Evolutionary conservation across 2,329 filamentous ascomycete species (phyloP).

Genomic region (Alternaria dauci): DNA sequence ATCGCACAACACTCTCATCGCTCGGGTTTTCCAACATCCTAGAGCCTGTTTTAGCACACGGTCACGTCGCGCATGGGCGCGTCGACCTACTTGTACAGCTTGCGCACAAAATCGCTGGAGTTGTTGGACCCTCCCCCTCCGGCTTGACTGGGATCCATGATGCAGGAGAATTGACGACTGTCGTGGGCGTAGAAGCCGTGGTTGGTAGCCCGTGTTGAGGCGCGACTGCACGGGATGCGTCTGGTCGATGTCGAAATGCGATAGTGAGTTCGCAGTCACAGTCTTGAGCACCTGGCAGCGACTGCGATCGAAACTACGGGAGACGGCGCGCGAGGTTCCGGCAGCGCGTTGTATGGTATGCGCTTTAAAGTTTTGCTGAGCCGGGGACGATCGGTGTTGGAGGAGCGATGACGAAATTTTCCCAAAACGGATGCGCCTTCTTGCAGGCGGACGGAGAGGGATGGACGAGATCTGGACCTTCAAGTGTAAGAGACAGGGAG

Average conservation of each 20-base stretch:
- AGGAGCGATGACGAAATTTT: conserved; percentile 34
- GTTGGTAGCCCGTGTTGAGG: conserved; percentile 9
- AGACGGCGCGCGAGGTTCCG: conserved; percentile 30
- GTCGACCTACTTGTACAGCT: conserved; percentile 87
- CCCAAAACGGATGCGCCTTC: conserved; percentile 30
- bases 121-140: conserved; percentile 69
- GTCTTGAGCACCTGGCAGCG: conserved; percentile 6
- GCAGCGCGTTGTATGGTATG: conserved; percentile 9
- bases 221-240: conserved; percentile 14
- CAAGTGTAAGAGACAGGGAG: conserved; percentile 34
- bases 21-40: conserved; percentile 97
- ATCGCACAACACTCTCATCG: conserved; percentile 91
- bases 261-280: background rate
- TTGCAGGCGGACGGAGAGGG: conserved; percentile 26
- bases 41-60: conserved; percentile 42
- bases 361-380: conserved; percentile 22
- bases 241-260: background rate
- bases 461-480: conserved; percentile 37
- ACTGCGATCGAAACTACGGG: conserved; percentile 7
- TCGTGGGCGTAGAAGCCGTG: conserved; percentile 4
- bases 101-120: conserved; percentile 97
- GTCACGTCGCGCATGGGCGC: background rate
- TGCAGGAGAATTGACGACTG: conserved; percentile 15
- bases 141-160: conserved; percentile 45
- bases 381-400: conserved; percentile 23